These are phyloP conservation scores for Penicillium tannophilum DNA, from an alignment of 495 filamentous ascomycete genomes.

Conservation along the genomic window DNA sequence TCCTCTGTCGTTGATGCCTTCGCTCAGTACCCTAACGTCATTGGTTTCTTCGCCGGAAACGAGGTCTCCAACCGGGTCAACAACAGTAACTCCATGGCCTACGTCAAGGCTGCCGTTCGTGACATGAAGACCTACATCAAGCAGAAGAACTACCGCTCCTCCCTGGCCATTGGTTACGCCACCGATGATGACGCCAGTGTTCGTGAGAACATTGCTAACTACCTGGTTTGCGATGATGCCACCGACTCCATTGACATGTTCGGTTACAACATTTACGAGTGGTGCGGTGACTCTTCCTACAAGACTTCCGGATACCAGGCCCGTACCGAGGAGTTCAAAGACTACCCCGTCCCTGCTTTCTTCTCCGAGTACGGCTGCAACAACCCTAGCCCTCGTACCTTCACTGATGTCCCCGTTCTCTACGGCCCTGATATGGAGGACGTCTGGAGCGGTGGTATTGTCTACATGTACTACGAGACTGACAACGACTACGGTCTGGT, in stretches of 20 bases:
- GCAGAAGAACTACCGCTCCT: constrained; percentile 65
- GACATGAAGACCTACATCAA: constrained; percentile 95
- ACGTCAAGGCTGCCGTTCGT: constrained; percentile 95
- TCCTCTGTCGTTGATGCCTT: constrained; percentile 84
- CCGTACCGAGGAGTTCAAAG: constrained; percentile 78
- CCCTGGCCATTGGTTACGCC: constrained; percentile 88
- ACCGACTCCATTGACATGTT: constrained; percentile 84
- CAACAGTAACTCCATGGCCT: constrained; percentile 87
- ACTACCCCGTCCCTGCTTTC: constrained; percentile 91
- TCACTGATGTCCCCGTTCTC: constrained; percentile 81
- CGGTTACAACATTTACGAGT: constrained; percentile 99
- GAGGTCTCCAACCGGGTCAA: constrained; percentile 85
- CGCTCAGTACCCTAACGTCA: constrained; percentile 78
- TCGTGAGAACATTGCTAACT: constrained; percentile 75
- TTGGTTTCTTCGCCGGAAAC: constrained; percentile 98
- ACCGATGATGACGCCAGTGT: constrained; percentile 88
- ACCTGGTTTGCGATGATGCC: constrained; percentile 85
- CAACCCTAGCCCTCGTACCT: constrained; percentile 70
- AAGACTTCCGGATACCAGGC: constrained; percentile 73
- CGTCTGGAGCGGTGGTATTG: constrained; percentile 93
- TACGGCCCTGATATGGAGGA: constrained; percentile 78
- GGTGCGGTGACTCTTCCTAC: constrained; percentile 86
- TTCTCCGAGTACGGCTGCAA: constrained; percentile 99
- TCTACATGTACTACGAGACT: constrained; percentile 98
- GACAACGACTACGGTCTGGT: constrained; percentile 90